Evolutionary conservation across 495 filamentous ascomycete genomes (phyloP).

Genomic region (Aspergillus hancockii): DNA sequence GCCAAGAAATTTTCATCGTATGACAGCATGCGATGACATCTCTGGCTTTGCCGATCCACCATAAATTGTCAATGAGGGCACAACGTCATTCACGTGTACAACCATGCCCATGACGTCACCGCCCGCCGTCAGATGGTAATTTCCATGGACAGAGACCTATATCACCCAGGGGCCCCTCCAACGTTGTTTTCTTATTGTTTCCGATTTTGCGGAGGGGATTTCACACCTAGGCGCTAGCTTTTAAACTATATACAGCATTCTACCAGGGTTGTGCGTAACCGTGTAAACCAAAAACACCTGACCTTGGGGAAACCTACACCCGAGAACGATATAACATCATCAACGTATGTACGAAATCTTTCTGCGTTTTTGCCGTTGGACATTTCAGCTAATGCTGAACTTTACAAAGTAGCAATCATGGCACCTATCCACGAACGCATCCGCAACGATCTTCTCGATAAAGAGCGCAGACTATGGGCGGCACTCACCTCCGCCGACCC

Average conservation of each 20-base stretch:
- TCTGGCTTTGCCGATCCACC: not conserved
- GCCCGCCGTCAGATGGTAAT: not conserved
- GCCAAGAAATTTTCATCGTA: not conserved
- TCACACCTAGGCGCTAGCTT: not conserved
- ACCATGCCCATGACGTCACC: constrained; percentile 8
- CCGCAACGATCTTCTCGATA: constrained; percentile 40
- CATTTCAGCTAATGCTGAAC: not conserved
- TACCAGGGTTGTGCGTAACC: not conserved
- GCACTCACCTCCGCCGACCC: constrained; percentile 47
- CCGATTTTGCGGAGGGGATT: not conserved
- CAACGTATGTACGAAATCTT: not conserved
- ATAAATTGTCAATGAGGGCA: not conserved
- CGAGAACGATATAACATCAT: not conserved
- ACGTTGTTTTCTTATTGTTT: not conserved
- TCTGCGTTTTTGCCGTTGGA: not conserved
- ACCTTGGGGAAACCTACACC: not conserved
- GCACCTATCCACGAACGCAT: constrained; percentile 48
- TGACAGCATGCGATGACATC: not conserved
- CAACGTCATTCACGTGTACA: constrained; percentile 13
- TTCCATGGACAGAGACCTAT: not conserved
- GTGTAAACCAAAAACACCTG: too few species aligned
- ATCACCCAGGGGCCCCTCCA: not conserved
- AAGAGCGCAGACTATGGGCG: constrained; percentile 46
- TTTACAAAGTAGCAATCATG: constrained; percentile 19
- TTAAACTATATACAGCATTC: not conserved